These are phyloP conservation scores for Epichloe sylvatica DNA, from an alignment of 2,329 filamentous ascomycete genomes.

Conservation along the genomic window DNA sequence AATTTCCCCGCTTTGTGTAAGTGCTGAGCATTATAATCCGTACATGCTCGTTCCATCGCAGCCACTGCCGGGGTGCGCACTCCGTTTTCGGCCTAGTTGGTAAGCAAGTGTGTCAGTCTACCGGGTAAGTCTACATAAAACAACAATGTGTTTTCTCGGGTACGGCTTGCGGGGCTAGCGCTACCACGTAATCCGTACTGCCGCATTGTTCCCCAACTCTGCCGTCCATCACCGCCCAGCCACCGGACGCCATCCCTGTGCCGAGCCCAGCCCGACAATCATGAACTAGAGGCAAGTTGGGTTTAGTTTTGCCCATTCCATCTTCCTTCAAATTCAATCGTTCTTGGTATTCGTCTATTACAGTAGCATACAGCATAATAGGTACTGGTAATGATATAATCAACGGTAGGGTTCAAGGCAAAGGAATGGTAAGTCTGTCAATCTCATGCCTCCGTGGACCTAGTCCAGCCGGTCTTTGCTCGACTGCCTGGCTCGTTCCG, in stretches of 20 bases:
- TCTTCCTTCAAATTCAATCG: not conserved
- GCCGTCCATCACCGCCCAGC: not conserved
- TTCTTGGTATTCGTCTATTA: not conserved
- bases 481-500: constrained; percentile 10
- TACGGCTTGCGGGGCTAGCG: not conserved
- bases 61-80: too few species aligned
- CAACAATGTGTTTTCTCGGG: not conserved
- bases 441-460: not conserved
- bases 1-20: not conserved
- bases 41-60: too few species aligned
- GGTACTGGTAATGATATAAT: constrained; percentile 1
- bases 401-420: not conserved
- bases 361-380: not conserved
- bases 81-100: too few species aligned
- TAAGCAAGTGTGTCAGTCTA: not conserved
- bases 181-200: too few species aligned
- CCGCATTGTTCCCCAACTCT: too few species aligned
- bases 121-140: too few species aligned
- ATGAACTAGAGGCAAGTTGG: not conserved
- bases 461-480: constrained; percentile 16
- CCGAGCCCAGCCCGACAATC: not conserved
- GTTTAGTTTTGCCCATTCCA: not conserved
- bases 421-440: not conserved
- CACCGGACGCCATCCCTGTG: not conserved
- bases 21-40: too few species aligned